These are phyloP conservation scores for Pseudocercospora cruenta DNA, from an alignment of 2,329 filamentous ascomycete genomes.

Conservation along the genomic window DNA sequence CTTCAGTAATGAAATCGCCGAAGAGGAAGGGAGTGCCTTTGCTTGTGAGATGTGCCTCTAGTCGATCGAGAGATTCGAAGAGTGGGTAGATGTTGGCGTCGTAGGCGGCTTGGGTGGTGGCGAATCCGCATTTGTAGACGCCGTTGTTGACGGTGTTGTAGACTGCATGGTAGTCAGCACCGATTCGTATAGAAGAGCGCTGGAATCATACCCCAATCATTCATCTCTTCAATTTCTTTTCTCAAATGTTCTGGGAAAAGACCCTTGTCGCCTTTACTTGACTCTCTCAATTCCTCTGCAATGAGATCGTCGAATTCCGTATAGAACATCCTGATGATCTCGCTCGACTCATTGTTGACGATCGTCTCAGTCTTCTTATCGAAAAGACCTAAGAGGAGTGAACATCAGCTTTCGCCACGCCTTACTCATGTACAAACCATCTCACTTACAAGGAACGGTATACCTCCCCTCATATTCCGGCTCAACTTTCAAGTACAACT, in stretches of 20 bases:
- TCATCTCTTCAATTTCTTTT: slow-evolving; percentile 71
- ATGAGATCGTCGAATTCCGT: slow-evolving; percentile 71
- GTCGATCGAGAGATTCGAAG: slow-evolving; percentile 75
- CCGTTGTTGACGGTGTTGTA: slow-evolving; percentile 57
- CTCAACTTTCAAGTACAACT: slow-evolving; percentile 74
- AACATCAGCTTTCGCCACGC: neutral
- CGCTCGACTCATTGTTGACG: slow-evolving; percentile 86
- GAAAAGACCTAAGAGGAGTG: slow-evolving; percentile 54
- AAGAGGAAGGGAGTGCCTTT: slow-evolving; percentile 70
- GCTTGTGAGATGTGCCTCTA: slow-evolving; percentile 68
- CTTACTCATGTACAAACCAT: neutral
- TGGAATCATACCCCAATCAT: slow-evolving; percentile 66
- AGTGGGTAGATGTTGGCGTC: slow-evolving; percentile 71
- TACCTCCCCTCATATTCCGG: slow-evolving; percentile 72
- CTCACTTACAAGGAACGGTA: slow-evolving; percentile 68
- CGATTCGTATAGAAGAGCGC: neutral
- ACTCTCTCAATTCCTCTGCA: slow-evolving; percentile 58
- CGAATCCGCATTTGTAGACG: slow-evolving; percentile 66
- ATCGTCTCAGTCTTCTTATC: slow-evolving; percentile 69
- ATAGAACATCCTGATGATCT: slow-evolving; percentile 89
- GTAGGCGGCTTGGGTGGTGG: slow-evolving; percentile 81
- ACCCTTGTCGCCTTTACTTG: slow-evolving; percentile 57
- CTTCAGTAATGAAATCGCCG: slow-evolving; percentile 75
- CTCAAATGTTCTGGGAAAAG: slow-evolving; percentile 70
- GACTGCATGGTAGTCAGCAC: slow-evolving; percentile 60